Conservation (phyloP, 331 rosid species). For the Arachis monticola region DNA sequence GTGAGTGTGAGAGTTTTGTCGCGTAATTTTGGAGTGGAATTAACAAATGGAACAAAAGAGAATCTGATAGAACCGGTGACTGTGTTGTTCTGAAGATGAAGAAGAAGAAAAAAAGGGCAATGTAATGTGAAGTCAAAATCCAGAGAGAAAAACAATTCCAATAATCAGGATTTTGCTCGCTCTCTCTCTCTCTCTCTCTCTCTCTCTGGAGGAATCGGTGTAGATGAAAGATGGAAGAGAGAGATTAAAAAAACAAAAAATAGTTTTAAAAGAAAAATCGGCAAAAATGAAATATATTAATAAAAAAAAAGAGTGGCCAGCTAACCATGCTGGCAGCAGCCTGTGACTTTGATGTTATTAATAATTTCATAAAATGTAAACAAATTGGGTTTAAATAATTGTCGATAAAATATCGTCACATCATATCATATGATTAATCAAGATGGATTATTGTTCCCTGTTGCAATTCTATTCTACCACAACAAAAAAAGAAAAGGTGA, state of each 20-base stretch:
- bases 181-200: too few relatives aligned
- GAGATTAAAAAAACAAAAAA: neutral
- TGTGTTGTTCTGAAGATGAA: constrained; percentile 1
- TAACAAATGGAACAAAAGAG: constrained; percentile 17
- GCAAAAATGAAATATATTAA: constrained; percentile 34
- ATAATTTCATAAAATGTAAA: neutral
- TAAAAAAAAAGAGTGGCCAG: constrained; percentile 77
- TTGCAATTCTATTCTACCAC: neutral
- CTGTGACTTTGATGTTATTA: constrained; percentile 48
- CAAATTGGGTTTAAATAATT: constrained; percentile 20
- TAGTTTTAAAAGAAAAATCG: neutral
- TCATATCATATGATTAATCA: neutral
- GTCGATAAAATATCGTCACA: constrained; percentile 2
- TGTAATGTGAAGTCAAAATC: constrained; percentile 46
- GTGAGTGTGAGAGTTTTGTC: constrained; percentile 2
- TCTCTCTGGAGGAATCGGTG: too few relatives aligned
- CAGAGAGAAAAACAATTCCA: constrained; percentile 35
- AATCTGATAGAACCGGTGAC: neutral
- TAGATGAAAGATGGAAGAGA: too few relatives aligned
- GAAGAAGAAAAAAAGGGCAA: neutral
- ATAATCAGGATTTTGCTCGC: constrained; percentile 37
- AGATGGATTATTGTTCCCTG: neutral
- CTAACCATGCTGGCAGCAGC: constrained; percentile 61
- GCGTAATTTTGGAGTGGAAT: constrained; percentile 13
- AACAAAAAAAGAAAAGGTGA: too few relatives aligned